phyloP scores from a whole-genome alignment of 2,329 filamentous ascomycete genomes.

The Diplocarpon rosae region DNA sequence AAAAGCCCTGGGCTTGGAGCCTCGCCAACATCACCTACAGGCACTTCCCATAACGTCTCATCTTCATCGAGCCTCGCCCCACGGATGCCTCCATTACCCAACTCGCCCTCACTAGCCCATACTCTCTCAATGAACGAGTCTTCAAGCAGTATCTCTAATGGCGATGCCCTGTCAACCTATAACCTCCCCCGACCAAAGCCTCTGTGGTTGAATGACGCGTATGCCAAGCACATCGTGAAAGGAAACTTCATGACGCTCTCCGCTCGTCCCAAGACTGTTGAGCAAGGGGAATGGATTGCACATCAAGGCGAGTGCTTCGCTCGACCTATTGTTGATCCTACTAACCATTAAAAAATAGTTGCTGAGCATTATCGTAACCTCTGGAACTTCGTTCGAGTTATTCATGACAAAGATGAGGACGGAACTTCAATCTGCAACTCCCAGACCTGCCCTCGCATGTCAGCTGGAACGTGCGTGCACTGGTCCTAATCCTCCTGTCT shows the following conservation, averaged over 20 bases:
- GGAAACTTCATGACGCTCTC: slow-evolving; percentile 96
- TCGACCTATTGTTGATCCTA: slow-evolving; percentile 10
- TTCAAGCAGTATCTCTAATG: slow-evolving; percentile 12
- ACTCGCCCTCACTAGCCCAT: slow-evolving; percentile 52
- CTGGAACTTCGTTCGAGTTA: slow-evolving; percentile 78
- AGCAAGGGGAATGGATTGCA: slow-evolving; percentile 90
- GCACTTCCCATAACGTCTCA: slow-evolving; percentile 37
- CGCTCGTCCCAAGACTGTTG: slow-evolving; percentile 83
- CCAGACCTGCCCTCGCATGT: slow-evolving; percentile 80
- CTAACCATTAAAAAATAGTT: slow-evolving; percentile 40
- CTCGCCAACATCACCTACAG: slow-evolving; percentile 37
- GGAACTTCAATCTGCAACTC: slow-evolving; percentile 74
- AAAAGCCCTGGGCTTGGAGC: slow-evolving; percentile 40
- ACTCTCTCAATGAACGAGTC: slow-evolving; percentile 59
- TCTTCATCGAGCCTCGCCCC: slow-evolving; percentile 42
- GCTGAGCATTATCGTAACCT: slow-evolving; percentile 87
- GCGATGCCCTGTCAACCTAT: slow-evolving; percentile 45
- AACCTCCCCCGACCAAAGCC: slow-evolving; percentile 57
- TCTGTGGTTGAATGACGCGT: slow-evolving; percentile 63
- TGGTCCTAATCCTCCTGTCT: not conserved
- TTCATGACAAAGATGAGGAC: slow-evolving; percentile 75
- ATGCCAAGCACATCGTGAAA: slow-evolving; percentile 82
- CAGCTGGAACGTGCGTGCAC: slow-evolving; percentile 80
- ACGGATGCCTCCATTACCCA: slow-evolving; percentile 49
- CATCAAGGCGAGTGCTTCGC: slow-evolving; percentile 62